These are phyloP conservation scores for Cutaneotrichosporon sp. DNA, from an alignment of 1,284 basidiomycete genomes.

Conservation along the genomic window DNA sequence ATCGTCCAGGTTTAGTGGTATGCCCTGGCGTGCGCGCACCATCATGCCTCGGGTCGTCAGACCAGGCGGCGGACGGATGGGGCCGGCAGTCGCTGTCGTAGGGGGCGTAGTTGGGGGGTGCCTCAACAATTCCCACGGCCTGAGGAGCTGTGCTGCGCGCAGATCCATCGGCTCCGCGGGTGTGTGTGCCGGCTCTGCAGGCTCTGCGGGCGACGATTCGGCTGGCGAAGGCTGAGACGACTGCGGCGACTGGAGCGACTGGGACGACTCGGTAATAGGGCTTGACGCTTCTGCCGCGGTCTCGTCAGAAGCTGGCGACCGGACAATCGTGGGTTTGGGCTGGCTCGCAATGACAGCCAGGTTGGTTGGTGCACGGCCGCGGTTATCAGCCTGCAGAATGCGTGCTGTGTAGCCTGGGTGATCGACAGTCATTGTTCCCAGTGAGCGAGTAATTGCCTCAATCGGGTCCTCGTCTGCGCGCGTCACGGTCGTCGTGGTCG, in stretches of 20 bases:
- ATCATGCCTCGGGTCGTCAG: constrained; percentile 13
- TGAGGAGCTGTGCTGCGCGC: too few relatives aligned
- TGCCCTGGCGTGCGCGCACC: constrained; percentile 11
- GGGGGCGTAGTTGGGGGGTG: background rate
- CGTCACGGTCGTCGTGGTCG: background rate
- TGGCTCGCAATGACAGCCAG: constrained; percentile 7
- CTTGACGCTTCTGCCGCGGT: too few relatives aligned
- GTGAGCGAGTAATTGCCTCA: background rate
- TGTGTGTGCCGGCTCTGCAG: background rate
- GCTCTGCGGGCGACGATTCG: background rate
- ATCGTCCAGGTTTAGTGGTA: background rate
- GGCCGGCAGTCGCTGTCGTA: background rate
- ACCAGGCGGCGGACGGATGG: constrained; percentile 2
- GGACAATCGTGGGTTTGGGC: constrained; percentile 11
- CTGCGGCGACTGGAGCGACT: too few relatives aligned
- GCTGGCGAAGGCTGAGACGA: background rate
- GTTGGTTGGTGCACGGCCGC: constrained; percentile 12
- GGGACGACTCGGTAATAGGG: too few relatives aligned
- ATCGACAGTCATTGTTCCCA: background rate
- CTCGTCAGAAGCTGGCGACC: background rate
- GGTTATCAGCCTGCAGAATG: background rate
- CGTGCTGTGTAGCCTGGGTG: background rate
- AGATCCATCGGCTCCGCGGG: background rate
- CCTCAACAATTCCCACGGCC: background rate
- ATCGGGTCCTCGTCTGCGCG: background rate